Evolutionary conservation across 306 rosid genomes (phyloP).

Genomic region (Cucurbita argyrosperma): DNA sequence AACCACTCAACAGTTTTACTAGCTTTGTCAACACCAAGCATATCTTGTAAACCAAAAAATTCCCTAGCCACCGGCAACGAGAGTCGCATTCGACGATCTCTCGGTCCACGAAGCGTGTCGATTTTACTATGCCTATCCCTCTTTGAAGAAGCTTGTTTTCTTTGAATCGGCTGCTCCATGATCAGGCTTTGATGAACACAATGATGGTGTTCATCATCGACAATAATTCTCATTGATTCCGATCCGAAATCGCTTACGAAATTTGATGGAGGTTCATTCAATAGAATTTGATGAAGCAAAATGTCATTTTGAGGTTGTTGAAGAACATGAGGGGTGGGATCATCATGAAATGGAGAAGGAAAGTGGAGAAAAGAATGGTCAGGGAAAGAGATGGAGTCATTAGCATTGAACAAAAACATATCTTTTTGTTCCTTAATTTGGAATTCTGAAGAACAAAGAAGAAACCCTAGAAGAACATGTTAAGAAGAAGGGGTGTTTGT

Average conservation of each 20-base stretch:
- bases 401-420: conserved; percentile 41
- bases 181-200: not conserved
- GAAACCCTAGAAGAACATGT: not conserved
- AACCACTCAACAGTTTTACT: conserved; percentile 93
- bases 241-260: not conserved
- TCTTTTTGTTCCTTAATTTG: not conserved
- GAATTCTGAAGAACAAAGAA: not conserved
- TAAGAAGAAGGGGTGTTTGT: conserved; percentile 7
- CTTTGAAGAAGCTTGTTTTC: conserved; percentile 22
- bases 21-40: conserved; percentile 70
- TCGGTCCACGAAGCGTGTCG: conserved; percentile 46
- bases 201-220: not conserved
- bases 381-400: conserved; percentile 31
- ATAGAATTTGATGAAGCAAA: not conserved
- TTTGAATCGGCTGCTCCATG: not conserved
- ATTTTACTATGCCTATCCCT: conserved; percentile 91
- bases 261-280: not conserved
- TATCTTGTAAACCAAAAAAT: conserved; percentile 80
- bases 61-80: conserved; percentile 61
- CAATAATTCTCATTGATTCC: not conserved
- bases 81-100: conserved; percentile 83
- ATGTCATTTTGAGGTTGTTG: conserved; percentile 13
- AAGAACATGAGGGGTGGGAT: conserved; percentile 5
- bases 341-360: conserved; percentile 41
- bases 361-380: conserved; percentile 29